Percentiles rank a stretch among this genome's conserved stretches.
These are phyloP conservation scores for Paratinospora sagittata DNA, from an alignment of 164 flowering plant genomes.

Conservation along the genomic window DNA sequence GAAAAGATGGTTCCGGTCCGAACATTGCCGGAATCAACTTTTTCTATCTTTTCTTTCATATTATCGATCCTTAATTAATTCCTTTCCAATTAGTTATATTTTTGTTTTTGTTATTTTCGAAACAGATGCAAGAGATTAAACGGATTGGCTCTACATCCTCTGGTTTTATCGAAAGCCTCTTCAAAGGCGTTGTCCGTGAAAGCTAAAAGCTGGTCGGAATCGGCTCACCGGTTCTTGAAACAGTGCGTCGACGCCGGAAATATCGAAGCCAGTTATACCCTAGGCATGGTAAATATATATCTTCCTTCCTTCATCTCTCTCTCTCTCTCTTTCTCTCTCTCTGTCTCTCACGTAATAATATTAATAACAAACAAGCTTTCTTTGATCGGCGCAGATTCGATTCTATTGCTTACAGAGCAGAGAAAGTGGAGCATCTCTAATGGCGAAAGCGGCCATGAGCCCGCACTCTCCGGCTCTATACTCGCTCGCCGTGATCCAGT, in stretches of 20 bases:
- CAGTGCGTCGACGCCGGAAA: conserved; percentile 69
- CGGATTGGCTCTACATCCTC: conserved; percentile 36
- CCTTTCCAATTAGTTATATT: not conserved
- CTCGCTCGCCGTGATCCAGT: conserved; percentile 79
- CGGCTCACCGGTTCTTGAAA: conserved; percentile 63
- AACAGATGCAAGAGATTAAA: conserved; percentile 74
- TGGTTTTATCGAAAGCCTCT: conserved; percentile 54
- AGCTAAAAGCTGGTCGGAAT: conserved; percentile 60
- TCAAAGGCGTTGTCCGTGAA: conserved; percentile 37
- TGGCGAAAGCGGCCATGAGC: conserved; percentile 77
- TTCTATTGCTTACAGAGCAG: conserved; percentile 65
- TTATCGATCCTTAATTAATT: not conserved
- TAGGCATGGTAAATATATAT: conserved; percentile 63
- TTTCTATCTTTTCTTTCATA: not conserved
- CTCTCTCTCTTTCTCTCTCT: not conserved
- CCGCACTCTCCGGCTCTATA: conserved; percentile 68
- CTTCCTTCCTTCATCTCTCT: not conserved
- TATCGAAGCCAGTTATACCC: conserved; percentile 64
- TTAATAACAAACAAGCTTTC: not conserved
- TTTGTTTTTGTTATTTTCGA: not conserved
- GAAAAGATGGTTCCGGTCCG: too few species aligned
- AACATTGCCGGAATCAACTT: not conserved
- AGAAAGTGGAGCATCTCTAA: conserved; percentile 63
- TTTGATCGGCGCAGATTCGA: conserved; percentile 41
- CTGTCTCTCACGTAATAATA: not conserved